Evolutionary conservation across 1,284 basidiomycete species (phyloP).

Genomic region (Vanrija humicola): DNA sequence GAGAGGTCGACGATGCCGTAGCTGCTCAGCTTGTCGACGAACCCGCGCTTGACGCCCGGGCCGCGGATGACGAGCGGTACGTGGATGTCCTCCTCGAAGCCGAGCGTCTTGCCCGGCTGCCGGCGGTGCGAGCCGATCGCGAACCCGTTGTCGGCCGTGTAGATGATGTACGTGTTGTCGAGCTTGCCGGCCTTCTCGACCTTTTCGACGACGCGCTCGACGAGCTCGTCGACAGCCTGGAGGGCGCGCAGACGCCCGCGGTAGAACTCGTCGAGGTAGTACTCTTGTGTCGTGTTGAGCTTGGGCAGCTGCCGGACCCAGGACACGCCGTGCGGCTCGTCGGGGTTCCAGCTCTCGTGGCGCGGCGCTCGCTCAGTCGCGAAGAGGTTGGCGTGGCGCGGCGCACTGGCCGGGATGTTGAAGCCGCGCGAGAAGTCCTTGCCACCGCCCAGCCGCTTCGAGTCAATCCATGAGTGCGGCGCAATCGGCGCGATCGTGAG

Average conservation of each 20-base stretch:
- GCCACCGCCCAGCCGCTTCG: neutral
- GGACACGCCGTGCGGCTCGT: slow-evolving; percentile 27
- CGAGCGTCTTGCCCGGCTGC: slow-evolving; percentile 40
- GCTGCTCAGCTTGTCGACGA: slow-evolving; percentile 18
- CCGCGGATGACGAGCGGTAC: slow-evolving; percentile 35
- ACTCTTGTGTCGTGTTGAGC: slow-evolving; percentile 32
- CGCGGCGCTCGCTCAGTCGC: slow-evolving; percentile 17
- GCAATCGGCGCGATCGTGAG: slow-evolving; percentile 18
- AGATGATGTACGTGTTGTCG: slow-evolving; percentile 41
- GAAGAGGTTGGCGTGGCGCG: slow-evolving; percentile 32
- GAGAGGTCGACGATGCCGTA: slow-evolving; percentile 37
- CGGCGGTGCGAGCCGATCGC: slow-evolving; percentile 37
- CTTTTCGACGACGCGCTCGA: slow-evolving; percentile 31
- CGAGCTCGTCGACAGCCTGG: slow-evolving; percentile 39
- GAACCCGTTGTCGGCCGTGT: slow-evolving; percentile 42
- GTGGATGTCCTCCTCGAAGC: slow-evolving; percentile 41
- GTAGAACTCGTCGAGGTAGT: slow-evolving; percentile 43
- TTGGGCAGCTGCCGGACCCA: slow-evolving; percentile 33
- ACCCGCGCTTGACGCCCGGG: slow-evolving; percentile 23
- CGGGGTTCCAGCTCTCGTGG: slow-evolving; percentile 28
- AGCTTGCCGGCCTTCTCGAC: slow-evolving; percentile 28
- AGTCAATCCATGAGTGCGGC: neutral
- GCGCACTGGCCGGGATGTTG: slow-evolving; percentile 15
- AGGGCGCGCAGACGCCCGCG: slow-evolving; percentile 29
- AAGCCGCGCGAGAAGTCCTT: neutral